These are phyloP conservation scores for Helichrysum umbraculigerum DNA, from an alignment of 129 eudicot genomes.

Conservation along the genomic window DNA sequence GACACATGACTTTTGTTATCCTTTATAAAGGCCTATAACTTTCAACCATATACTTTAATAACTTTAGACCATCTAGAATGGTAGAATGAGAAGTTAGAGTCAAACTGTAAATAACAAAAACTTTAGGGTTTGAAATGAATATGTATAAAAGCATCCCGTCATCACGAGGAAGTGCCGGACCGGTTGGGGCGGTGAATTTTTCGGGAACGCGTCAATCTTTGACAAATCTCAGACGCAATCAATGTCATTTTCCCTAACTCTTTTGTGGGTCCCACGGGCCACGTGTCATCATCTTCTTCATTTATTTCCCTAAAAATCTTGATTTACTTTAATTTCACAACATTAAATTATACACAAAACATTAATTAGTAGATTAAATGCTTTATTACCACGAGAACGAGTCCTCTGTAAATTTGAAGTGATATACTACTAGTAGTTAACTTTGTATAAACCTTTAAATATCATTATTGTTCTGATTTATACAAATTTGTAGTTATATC, in stretches of 20 bases:
- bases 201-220: constrained; percentile 54
- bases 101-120: background rate
- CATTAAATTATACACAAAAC: no score
- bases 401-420: no score
- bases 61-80: constrained; percentile 27
- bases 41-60: background rate
- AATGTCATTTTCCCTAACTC: constrained; percentile 46
- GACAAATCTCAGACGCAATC: constrained; percentile 53
- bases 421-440: no score
- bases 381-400: no score
- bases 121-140: constrained; percentile 4
- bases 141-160: constrained; percentile 16
- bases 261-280: constrained; percentile 24
- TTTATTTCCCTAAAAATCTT: no score
- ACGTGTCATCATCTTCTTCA: constrained; percentile 19
- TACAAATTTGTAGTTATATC: no score
- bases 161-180: constrained; percentile 60
- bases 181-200: constrained; percentile 57
- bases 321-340: no score
- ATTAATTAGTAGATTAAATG: no score
- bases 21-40: background rate
- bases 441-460: no score
- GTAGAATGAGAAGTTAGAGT: background rate
- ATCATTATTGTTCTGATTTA: no score
- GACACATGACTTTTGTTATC: constrained; percentile 4